Percentiles rank a stretch among this genome's conserved stretches.
phyloP scores from a whole-genome alignment of 805 yeast genomes.

The Candida silvicultrix region DNA sequence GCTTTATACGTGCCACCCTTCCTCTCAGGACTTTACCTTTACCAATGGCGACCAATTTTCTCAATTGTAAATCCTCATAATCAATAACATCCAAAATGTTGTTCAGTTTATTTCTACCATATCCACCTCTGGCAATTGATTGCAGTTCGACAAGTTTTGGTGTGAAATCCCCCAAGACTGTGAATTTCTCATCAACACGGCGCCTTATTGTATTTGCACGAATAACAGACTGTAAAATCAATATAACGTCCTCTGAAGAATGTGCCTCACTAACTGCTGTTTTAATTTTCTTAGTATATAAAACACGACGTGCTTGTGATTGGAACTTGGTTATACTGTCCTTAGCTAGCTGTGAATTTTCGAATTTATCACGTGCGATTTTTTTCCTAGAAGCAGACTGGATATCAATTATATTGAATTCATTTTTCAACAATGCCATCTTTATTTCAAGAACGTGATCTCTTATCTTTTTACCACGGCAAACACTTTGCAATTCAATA shows the following conservation, averaged over 20 bases:
- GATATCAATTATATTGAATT: conserved; percentile 9
- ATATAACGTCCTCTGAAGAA: conserved; percentile 22
- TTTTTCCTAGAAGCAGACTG: conserved; percentile 15
- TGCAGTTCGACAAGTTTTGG: conserved; percentile 40
- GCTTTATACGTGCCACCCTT: conserved; percentile 6
- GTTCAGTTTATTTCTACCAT: conserved; percentile 22
- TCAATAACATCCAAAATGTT: conserved; percentile 19
- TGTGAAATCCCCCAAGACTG: conserved; percentile 1
- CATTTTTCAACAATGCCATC: conserved; percentile 10
- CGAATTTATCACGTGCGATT: background rate
- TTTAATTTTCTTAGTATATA: conserved; percentile 17
- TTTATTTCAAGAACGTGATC: conserved; percentile 9
- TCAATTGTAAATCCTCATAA: conserved; percentile 17
- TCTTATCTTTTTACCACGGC: conserved; percentile 36
- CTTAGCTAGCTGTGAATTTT: conserved; percentile 2
- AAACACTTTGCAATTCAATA: conserved; percentile 32
- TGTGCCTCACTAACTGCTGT: conserved; percentile 15
- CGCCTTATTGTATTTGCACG: conserved; percentile 21
- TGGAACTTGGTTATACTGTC: conserved; percentile 27
- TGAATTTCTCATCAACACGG: background rate
- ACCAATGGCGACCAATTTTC: conserved; percentile 31
- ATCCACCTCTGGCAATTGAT: conserved; percentile 43
- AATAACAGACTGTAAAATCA: conserved; percentile 33
- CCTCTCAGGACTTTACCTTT: conserved; percentile 32
- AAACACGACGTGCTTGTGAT: conserved; percentile 28